Base-by-base conservation (phyloP, 2,329 filamentous ascomycete genomes). In the Sporothrix protearum region DNA sequence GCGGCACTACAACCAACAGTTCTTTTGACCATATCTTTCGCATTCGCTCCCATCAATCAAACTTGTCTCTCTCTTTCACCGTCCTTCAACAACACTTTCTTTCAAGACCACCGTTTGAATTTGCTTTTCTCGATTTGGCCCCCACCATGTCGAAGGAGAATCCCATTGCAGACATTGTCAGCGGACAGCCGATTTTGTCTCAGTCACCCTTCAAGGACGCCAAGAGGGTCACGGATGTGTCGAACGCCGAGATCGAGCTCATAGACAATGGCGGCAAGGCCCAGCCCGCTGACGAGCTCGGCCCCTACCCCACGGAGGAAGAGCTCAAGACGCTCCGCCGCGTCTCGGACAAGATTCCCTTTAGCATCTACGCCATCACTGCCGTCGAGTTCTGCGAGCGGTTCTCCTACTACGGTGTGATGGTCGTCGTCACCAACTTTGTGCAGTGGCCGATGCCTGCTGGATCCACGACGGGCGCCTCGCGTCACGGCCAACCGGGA, bases 331-430 rank as follows among this genome's bases (percentile, higher is more conserved):
- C 83, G 0, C 81, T 89, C 19, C 83, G 83, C 36, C 86, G 86
- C 74, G 83, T 89, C 0, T 80, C 86, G 10, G 86, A 85, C 75
- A 83, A 83, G 75, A 86, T 92, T 30, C 88, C 88, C 1, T 84
- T 84, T 80, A 85, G 83, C 47, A 82, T 88, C 10, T 91, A 87
- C 77, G 88, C 86, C 39, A 86, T 92, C 73, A 88, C 87, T 1
- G 88, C 92, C 72, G 84, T 92, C 57, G 90, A 92, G 78, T 78
- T 92, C 36, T 91, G 89, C 79, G 91, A 93, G 80, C 87, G 91
- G 45, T 92, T 92, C 79, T 89, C 88, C 2, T 93, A 91, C 82
- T 92, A 92, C 76, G 91, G 91, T 45, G 88, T 86, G 5, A 87
- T 86, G 12, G 85, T 87, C 53, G 84, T 91, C 51, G 77, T 84